A percentile compares a stretch with the other conserved stretches of the same genome.
Evolutionary conservation across 495 filamentous ascomycete genomes (phyloP).

Genomic region (Daldinia bambusicola): DNA sequence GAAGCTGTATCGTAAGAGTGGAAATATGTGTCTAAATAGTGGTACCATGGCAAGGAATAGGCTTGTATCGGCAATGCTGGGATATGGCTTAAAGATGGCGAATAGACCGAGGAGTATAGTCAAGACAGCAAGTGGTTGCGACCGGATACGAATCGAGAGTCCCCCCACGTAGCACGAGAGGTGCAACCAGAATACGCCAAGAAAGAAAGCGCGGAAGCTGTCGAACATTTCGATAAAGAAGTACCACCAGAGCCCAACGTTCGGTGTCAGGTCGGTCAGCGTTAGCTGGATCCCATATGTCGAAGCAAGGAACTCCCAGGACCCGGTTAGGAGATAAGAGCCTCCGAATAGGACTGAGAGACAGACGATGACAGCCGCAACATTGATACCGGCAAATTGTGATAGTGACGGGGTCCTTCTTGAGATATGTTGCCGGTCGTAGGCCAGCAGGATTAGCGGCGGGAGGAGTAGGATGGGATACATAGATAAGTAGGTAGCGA

Average conservation of each 20-base stretch:
- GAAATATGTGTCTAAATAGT: conserved; percentile 93
- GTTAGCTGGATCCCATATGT: conserved; percentile 93
- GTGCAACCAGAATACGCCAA: conserved; percentile 98
- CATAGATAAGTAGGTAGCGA: conserved; percentile 90
- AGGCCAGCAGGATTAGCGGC: conserved; percentile 82
- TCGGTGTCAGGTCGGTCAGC: conserved; percentile 92
- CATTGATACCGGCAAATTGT: conserved; percentile 64
- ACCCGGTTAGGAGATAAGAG: conserved; percentile 80
- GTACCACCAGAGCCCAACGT: conserved; percentile 98
- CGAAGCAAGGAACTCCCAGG: conserved; percentile 84
- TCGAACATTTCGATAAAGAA: conserved; percentile 99
- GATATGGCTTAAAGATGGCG: conserved; percentile 95
- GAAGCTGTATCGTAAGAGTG: conserved; percentile 93
- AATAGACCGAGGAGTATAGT: conserved; percentile 86
- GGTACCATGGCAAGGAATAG: conserved; percentile 85
- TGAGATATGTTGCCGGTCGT: conserved; percentile 67
- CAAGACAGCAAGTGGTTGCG: conserved; percentile 86
- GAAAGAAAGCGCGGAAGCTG: conserved; percentile 95
- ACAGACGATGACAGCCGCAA: conserved; percentile 59
- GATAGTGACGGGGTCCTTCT: conserved; percentile 48
- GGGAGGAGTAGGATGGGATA: conserved; percentile 89
- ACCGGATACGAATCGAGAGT: conserved; percentile 78
- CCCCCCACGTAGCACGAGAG: conserved; percentile 87
- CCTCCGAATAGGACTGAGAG: conserved; percentile 68
- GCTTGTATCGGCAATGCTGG: conserved; percentile 86